phyloP scores from a whole-genome alignment of 495 filamentous ascomycete species.

The Penicillium roqueforti region DNA sequence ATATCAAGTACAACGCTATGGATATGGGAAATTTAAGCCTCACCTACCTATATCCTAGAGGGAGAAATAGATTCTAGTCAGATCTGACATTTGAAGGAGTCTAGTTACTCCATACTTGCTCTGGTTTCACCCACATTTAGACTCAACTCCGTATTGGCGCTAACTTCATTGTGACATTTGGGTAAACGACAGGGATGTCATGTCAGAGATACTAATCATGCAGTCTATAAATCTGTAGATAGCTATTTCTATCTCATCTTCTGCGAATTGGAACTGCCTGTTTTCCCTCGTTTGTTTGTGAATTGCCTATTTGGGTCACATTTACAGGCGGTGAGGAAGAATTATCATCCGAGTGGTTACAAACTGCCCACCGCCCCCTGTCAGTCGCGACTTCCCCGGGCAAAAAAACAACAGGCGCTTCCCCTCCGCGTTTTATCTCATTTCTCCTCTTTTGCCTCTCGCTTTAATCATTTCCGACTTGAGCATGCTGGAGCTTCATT shows the following conservation, averaged over 20 bases:
- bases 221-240: neutral
- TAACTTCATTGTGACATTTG: neutral
- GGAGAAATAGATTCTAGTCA: neutral
- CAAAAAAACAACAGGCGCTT: conserved; percentile 19
- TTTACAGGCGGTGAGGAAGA: conserved; percentile 24
- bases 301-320: conserved; percentile 13
- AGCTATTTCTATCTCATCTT: neutral
- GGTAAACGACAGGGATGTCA: neutral
- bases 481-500: conserved; percentile 14
- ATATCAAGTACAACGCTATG: too few relatives aligned
- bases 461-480: neutral
- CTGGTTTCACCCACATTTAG: neutral
- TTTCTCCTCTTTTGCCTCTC: neutral
- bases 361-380: conserved; percentile 19
- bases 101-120: neutral
- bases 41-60: neutral
- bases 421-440: conserved; percentile 14
- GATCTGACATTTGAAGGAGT: neutral
- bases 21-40: too few relatives aligned
- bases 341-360: conserved; percentile 24
- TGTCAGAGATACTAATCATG: neutral
- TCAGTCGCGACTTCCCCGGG: conserved; percentile 25
- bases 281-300: conserved; percentile 21
- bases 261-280: neutral
- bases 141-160: neutral